Base-by-base conservation (phyloP, 352 stramenopile genomes). In the Thalassiosira mediterranea region DNA sequence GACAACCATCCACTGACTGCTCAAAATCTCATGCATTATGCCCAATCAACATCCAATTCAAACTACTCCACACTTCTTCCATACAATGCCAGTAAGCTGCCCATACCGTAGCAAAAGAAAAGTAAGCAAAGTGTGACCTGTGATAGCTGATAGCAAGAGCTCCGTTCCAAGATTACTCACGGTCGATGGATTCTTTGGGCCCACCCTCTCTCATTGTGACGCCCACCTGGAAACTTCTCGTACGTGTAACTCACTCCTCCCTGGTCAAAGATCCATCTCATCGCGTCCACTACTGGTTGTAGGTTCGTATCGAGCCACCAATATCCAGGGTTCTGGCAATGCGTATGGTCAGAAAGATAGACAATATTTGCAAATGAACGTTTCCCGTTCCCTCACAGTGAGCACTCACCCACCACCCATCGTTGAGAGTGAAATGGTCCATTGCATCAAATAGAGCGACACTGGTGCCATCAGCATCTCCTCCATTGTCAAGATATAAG, bases 401-500 rank as follows among this genome's bases (percentile, higher is more conserved):
- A 29, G 29, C 10, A 28, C 31, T 7, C 0, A 23, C 87, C 82
- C 82, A 89, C 53, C 66, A 83, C 51, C 79, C 66, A 46, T 85
- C 47, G 47, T 73, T 70, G 49, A 71, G 62, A 63, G 83, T 86
- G 40, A 89, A 80, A 44, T 89, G 83, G 47, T 89, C 83, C 23
- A 86, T 59, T 8, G 77, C 19, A 70, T 89, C 83, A 64, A 89
- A 72, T 2, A 77, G 42, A 23, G 79, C 69, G 0, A 89, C 83
- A 28, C 73, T 70, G 29, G 28, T 69, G 32, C 84, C 67, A 62
- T 80, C 72, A n/a, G 73, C 34, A 78, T 89, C 83, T 26, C 83
- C 83, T 53, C 83, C 83, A 70, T 86, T 89, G 65, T 89, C 83
- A 4, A 89, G 40, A 34, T 89, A 89, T 42, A 90, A 80, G 40